Percentiles rank a stretch among this genome's conserved stretches.
phyloP scores from a whole-genome alignment of 106 monocot species.

The Dioscorea alata region DNA sequence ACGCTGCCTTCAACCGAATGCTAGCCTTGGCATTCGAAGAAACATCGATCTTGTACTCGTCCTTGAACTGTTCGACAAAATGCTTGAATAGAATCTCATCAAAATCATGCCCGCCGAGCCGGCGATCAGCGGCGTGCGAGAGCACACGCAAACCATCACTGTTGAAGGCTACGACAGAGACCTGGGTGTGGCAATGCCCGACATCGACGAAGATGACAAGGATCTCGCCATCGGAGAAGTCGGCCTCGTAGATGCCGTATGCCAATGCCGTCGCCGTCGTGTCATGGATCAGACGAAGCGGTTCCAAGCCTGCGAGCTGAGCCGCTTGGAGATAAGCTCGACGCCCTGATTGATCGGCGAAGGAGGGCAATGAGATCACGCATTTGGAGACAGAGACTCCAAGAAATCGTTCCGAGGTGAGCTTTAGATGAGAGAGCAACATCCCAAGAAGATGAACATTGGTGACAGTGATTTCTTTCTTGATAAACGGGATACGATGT shows the following conservation, averaged over 20 bases:
- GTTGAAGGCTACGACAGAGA: constrained; percentile 47
- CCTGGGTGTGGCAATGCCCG: constrained; percentile 82
- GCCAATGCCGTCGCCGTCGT: constrained; percentile 64
- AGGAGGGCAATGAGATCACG: constrained; percentile 74
- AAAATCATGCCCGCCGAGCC: constrained; percentile 82
- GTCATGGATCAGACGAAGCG: constrained; percentile 73
- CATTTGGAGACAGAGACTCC: constrained; percentile 35
- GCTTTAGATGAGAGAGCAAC: constrained; percentile 54
- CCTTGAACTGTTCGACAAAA: constrained; percentile 54
- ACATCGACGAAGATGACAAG: constrained; percentile 67
- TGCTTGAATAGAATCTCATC: constrained; percentile 73
- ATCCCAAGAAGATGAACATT: constrained; percentile 52
- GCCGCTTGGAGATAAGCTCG: constrained; percentile 74
- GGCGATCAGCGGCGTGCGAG: constrained; percentile 48
- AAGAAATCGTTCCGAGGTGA: constrained; percentile 41
- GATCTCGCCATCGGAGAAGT: constrained; percentile 5
- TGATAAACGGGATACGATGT: too few species aligned
- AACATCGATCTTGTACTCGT: constrained; percentile 63
- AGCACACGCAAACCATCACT: constrained; percentile 54
- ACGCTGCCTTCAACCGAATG: constrained; percentile 45
- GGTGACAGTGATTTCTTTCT: constrained; percentile 6
- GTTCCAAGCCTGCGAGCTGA: constrained; percentile 62
- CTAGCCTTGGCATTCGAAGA: constrained; percentile 43
- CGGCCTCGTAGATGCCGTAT: constrained; percentile 68
- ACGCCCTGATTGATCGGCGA: constrained; percentile 62